These are phyloP conservation scores for Yueomyces sinensis DNA, from an alignment of 805 yeast species.

Conservation along the genomic window DNA sequence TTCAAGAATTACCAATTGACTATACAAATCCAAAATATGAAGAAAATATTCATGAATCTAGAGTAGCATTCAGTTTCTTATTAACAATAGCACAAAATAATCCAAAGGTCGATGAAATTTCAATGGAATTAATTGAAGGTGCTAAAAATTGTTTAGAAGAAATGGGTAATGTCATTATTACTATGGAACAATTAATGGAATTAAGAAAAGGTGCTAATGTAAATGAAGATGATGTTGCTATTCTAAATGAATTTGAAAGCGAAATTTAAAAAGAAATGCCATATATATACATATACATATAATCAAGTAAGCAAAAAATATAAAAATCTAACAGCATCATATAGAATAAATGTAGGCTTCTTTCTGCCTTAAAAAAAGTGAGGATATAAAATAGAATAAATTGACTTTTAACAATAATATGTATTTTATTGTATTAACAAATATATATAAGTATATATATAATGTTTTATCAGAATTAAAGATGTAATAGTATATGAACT, in stretches of 20 bases:
- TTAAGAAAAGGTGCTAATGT: constrained; percentile 26
- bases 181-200: constrained; percentile 17
- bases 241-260: constrained; percentile 6
- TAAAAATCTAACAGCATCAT: no score
- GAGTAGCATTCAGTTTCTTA: constrained; percentile 27
- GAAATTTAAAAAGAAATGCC: neutral
- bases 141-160: constrained; percentile 35
- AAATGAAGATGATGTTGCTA: constrained; percentile 25
- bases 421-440: no score
- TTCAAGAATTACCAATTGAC: constrained; percentile 27
- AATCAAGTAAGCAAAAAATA: no score
- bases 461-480: no score
- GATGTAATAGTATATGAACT: no score
- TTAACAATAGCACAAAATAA: constrained; percentile 32
- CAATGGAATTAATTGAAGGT: constrained; percentile 45
- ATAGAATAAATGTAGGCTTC: no score
- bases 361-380: no score
- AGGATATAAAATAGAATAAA: no score
- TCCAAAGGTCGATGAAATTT: constrained; percentile 31
- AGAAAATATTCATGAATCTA: constrained; percentile 22
- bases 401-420: no score
- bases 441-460: no score
- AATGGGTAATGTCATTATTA: constrained; percentile 51
- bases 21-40: constrained; percentile 22
- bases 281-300: no score